Evolutionary conservation across 2,329 filamentous ascomycete species (phyloP).

Genomic region (Orbilia javanica): DNA sequence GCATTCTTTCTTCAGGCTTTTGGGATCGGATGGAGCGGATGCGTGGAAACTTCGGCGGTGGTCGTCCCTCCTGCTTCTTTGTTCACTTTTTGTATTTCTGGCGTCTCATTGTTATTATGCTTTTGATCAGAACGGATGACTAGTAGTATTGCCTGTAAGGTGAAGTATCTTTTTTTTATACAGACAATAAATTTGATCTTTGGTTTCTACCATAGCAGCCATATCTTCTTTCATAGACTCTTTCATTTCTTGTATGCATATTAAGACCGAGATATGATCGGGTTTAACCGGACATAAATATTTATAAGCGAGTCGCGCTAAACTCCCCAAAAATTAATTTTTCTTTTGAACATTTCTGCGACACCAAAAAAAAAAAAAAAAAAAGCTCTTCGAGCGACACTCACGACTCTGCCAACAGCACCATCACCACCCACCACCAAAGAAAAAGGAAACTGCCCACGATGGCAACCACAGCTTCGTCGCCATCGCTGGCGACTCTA

Average conservation of each 20-base stretch:
- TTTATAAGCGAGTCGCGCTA: conserved; percentile 16
- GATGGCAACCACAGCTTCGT: conserved; percentile 38
- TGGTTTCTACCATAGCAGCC: too few relatives aligned
- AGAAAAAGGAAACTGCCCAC: too few relatives aligned
- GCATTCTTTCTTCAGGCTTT: background rate
- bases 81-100: background rate
- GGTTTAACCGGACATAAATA: background rate
- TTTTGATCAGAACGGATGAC: conserved; percentile 3
- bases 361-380: conserved; percentile 9
- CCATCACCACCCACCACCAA: background rate
- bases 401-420: background rate
- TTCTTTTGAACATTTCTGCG: conserved; percentile 9
- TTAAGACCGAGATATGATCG: too few relatives aligned
- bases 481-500: conserved; percentile 22
- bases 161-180: too few relatives aligned
- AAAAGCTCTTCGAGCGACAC: conserved; percentile 11
- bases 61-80: background rate
- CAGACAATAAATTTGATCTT: too few relatives aligned
- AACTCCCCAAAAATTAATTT: background rate
- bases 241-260: too few relatives aligned
- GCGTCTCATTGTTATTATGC: background rate
- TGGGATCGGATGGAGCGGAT: conserved; percentile 5
- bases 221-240: too few relatives aligned
- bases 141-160: background rate
- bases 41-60: background rate